Evolutionary conservation across 495 filamentous ascomycete species (phyloP).

Genomic region (Neurospora pannonica): DNA sequence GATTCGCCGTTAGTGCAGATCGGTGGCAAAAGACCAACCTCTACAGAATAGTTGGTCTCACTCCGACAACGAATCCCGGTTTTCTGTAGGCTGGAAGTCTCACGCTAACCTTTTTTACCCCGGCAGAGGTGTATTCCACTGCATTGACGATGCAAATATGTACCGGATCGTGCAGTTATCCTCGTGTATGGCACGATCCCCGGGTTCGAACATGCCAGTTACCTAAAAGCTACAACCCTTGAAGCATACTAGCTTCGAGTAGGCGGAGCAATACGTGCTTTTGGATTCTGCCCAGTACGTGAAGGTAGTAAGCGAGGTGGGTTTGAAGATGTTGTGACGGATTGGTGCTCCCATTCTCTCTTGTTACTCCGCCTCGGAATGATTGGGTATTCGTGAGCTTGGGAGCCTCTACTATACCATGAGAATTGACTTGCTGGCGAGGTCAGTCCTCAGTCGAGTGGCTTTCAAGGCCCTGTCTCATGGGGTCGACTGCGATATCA

Average conservation of each 20-base stretch:
- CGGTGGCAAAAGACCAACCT: too few relatives aligned
- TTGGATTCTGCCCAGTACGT: neutral
- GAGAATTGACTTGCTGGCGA: neutral
- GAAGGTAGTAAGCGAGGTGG: neutral
- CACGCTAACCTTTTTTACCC: too few relatives aligned
- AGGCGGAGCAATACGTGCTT: neutral
- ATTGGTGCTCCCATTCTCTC: neutral
- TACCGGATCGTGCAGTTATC: neutral
- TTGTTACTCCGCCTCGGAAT: neutral
- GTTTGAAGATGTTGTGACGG: neutral
- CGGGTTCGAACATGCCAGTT: neutral
- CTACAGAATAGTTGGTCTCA: too few relatives aligned
- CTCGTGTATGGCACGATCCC: neutral
- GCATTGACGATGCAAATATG: neutral
- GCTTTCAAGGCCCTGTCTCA: neutral
- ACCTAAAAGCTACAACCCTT: neutral
- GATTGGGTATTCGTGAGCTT: neutral
- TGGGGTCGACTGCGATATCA: neutral
- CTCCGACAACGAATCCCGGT: too few relatives aligned
- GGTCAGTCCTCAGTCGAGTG: neutral
- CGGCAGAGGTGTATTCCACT: too few relatives aligned
- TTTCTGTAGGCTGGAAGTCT: too few relatives aligned
- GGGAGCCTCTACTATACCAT: neutral
- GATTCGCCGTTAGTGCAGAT: too few relatives aligned
- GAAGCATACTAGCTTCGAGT: neutral